Evolutionary conservation across 2,329 filamentous ascomycete genomes (phyloP), one percentile per base, ranked within the genome.

Genomic region (Hypoxylon sp.): DNA sequence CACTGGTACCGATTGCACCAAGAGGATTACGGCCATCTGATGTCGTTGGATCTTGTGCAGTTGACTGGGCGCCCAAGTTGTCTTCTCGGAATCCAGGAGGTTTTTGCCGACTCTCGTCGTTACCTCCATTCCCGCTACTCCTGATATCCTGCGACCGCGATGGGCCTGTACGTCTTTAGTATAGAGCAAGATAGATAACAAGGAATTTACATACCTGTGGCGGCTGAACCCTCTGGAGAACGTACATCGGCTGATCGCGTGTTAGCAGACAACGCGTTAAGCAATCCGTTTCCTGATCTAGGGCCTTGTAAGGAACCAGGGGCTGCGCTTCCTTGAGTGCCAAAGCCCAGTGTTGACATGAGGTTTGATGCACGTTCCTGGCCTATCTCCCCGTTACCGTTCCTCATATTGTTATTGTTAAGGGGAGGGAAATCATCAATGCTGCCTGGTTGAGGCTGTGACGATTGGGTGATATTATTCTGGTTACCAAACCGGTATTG

Each of bases 361-460:
- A 89, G 69, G 69, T 78, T 85, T 23, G 82, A 79, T 25, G 79
- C 80, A 36, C 87, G 84, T 65, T 89, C 87, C 67, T 86, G 85
- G 7, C 83, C 84, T 57, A 89, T 84, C 30, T 90, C 87, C 21
- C 87, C 86, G 68, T 86, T 87, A 34, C 81, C 82, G 46, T 85
- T 84, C 66, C 87, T 81, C 17, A 77, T 60, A 43, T 60, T 74
- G 58, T 60, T 78, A 46, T 75, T 78, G 70, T 86, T 89, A 60
- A 90, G 76, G 17, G 89, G 88, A 5, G 88, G 88, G 60, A 90
- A 90, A 17, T 90, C 89, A 53, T 90, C 89, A 46, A 83, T 82
- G 60, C 80, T 83, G 58, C 77, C 84, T 2, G 82, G 76, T 58
- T 84, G 85, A 50, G 80, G 76, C 71, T 87, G 86, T 5, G 83